Base-by-base conservation (phyloP, 1,284 basidiomycete genomes). In the Baeospora myosura region DNA sequence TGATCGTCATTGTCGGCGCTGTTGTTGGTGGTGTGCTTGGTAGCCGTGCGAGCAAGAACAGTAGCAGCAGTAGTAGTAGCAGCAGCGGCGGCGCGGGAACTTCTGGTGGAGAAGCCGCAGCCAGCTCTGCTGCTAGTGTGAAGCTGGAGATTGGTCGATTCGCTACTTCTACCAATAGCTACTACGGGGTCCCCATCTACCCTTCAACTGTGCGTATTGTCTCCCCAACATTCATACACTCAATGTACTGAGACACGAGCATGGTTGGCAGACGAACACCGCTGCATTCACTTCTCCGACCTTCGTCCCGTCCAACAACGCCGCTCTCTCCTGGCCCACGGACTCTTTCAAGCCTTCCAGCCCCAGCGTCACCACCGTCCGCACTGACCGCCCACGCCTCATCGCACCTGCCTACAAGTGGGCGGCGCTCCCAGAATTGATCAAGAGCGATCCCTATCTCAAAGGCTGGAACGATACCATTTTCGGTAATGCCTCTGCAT, bases 371-470 rank as follows among this genome's bases (percentile, higher is more conserved):
- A 78, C 79, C 24, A 65, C 60, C 41, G 70, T 86, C 33, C 85
- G 92, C 42, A 57, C 80, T 5, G 81, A 88, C 53, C 89, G 94
- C 52, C 95, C 95, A 17, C 86, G 90, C 47, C 73, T 99, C 48
- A 87, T 97, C 51, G 94, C 94, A 12, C 90, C 95, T 8, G 56
- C 74, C 11, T 94, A 92, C 73, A 92, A 93, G 64, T 98, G 96
- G 95, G 66, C 77, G 21, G 89, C 82, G 18, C 76, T 99, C 26
- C 80, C 81, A 8, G 56, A 58, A n/a, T 71, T 94, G 52, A 97
- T 98, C 56, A 61, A 71, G 45, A 79, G 73, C 46, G 88, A 96
- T 60, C 82, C 92, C 7, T 97, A 97, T 65, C 71, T 98, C 50
- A 72, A 76, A 46, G 70, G 64, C 45, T 98, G 94, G 95, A 97